Evolutionary conservation across 495 filamentous ascomycete genomes (phyloP).

Genomic region (Parachaetomium inaequale): DNA sequence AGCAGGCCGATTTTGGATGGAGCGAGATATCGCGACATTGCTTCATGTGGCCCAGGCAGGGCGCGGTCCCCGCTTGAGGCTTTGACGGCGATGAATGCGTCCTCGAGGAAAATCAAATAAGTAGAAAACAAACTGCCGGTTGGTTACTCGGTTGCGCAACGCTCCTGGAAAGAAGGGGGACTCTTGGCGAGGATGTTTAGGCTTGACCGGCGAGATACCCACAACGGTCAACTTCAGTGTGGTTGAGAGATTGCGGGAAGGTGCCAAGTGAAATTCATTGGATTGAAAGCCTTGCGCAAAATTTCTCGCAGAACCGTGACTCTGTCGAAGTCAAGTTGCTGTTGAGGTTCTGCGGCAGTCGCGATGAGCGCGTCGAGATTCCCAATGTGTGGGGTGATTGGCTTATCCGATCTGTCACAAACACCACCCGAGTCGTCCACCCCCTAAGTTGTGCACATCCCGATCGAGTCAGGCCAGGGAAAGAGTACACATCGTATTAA

Average conservation of each 20-base stretch:
- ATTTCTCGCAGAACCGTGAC: too few relatives aligned
- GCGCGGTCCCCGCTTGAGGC: background rate
- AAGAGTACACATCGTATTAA: background rate
- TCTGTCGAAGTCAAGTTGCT: too few relatives aligned
- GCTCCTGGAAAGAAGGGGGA: background rate
- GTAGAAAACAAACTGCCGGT: background rate
- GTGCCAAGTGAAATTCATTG: background rate
- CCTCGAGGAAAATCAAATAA: background rate
- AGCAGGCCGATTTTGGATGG: conserved; percentile 82
- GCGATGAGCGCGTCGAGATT: conserved; percentile 1
- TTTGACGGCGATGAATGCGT: background rate
- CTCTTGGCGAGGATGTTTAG: background rate
- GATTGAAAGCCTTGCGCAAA: background rate
- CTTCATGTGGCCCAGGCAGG: background rate
- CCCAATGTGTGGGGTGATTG: conserved; percentile 3
- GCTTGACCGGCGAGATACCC: background rate
- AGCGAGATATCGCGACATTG: conserved; percentile 77
- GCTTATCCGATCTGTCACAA: too few relatives aligned
- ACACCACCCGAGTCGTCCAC: too few relatives aligned
- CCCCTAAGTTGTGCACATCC: background rate
- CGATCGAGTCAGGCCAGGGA: background rate
- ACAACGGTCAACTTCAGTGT: background rate
- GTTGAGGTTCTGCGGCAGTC: background rate
- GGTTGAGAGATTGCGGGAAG: background rate
- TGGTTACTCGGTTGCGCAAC: background rate